Base-by-base conservation (phyloP, 2,329 filamentous ascomycete genomes). In the Helotiales sp. region DNA sequence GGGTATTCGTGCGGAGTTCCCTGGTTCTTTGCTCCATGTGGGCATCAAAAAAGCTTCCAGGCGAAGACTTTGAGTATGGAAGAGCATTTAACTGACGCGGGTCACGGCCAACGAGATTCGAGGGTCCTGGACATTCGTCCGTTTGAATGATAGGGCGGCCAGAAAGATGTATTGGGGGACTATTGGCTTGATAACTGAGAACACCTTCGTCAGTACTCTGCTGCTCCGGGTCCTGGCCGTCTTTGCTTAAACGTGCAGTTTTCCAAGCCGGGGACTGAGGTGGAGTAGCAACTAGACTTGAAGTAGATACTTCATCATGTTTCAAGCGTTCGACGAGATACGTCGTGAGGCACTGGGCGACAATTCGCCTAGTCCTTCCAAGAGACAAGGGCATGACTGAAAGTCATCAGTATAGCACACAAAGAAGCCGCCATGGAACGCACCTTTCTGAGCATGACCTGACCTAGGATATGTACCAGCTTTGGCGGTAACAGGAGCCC, bases 351-450 rank as follows among this genome's bases (percentile, higher is more conserved):
- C 85, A 88, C 59, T 79, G 79, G 67, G 87, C 84, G 63, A 88
- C 83, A 66, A 93, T 81, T 30, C 80, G 76, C 71, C 81, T 84
- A 10, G 89, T 91, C 70, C 85, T 82, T 58, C 88, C 85, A 30
- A 89, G 73, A 6, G 89, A 91, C 65, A 93, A 79, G 8, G 82
- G 81, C 37, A 79, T 70, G 50, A 78, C 82, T 82, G 54, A 11
- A 28, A 4, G 37, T 40, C 8, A 49, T 65, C 47, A 65, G 55
- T 34, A 30, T 10, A 45, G n/a, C n/a, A 24, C 34, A 22, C 37
- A 22, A 13, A 45, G 15, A 17, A n/a, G 11, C 17, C 20, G 37
- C 15, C n/a, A 32, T 30, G 37, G 20, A 24, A 28, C 50, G 13
- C 70, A 75, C 73, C 69, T 71, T 67, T 76, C 24, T 67, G 73